A percentile compares a stretch with the other conserved stretches of the same genome.
These are phyloP conservation scores for Firmiana major DNA, from an alignment of 345 rosid species.

Conservation along the genomic window DNA sequence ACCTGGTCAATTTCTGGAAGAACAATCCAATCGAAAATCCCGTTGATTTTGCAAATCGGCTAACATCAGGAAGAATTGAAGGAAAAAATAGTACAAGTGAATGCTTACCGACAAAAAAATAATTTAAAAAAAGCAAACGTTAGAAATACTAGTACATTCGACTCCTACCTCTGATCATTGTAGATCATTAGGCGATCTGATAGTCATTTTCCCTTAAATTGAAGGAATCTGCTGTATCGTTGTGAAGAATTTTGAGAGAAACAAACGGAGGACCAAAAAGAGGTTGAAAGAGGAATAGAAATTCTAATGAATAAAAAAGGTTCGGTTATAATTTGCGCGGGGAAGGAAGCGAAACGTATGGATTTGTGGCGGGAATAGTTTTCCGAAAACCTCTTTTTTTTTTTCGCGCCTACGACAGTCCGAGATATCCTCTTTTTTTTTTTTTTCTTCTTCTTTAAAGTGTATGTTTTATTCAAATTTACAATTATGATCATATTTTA, in stretches of 20 bases:
- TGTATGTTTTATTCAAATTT: too few relatives aligned
- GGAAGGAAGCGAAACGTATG: not conserved
- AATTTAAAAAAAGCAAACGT: too few relatives aligned
- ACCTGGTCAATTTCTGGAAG: not conserved
- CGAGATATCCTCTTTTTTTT: too few relatives aligned
- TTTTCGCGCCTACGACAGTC: too few relatives aligned
- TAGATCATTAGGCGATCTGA: not conserved
- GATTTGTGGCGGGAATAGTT: not conserved
- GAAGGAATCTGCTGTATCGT: not conserved
- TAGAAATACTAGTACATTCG: not conserved
- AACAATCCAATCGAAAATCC: not conserved
- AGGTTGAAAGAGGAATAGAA: not conserved
- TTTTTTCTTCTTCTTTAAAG: too few relatives aligned
- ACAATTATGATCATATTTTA: too few relatives aligned
- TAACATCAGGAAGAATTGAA: not conserved
- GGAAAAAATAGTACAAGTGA: not conserved
- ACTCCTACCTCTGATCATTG: not conserved
- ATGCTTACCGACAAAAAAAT: not conserved
- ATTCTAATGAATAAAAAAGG: not conserved
- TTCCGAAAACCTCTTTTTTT: too few relatives aligned
- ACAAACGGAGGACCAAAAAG: too few relatives aligned
- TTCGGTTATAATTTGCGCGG: not conserved
- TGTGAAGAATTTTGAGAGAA: not conserved
- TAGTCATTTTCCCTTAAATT: not conserved
- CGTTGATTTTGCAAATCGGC: not conserved